These are phyloP conservation scores for Candida tallmaniae DNA, from an alignment of 805 yeast genomes.

Conservation along the genomic window DNA sequence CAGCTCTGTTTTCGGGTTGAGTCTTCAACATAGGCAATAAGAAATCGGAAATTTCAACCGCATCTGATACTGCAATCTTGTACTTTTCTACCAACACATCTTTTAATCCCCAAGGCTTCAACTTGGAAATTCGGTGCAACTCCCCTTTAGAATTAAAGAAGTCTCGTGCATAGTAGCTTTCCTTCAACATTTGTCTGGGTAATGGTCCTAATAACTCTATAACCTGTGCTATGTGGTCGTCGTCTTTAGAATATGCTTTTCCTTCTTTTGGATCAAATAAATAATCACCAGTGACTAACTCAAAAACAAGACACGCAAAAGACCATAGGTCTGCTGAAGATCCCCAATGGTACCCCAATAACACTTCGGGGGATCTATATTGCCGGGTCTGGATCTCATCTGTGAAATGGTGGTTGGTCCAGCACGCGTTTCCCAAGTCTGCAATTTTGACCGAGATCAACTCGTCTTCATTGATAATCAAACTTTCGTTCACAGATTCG, in stretches of 20 bases:
- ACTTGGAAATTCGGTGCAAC: constrained; percentile 69
- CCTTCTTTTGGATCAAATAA: constrained; percentile 86
- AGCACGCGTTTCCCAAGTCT: constrained; percentile 69
- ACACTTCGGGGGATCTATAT: constrained; percentile 61
- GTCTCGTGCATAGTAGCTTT: constrained; percentile 58
- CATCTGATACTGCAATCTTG: constrained; percentile 62
- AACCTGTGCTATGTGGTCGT: constrained; percentile 94
- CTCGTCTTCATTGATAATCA: constrained; percentile 40
- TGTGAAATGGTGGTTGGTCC: constrained; percentile 58
- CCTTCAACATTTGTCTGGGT: constrained; percentile 54
- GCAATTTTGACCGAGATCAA: constrained; percentile 64
- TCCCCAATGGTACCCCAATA: constrained; percentile 84
- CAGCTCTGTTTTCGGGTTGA: constrained; percentile 80
- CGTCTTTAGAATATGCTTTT: constrained; percentile 76
- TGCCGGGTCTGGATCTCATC: constrained; percentile 68
- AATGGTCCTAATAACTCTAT: constrained; percentile 74
- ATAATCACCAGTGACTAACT: constrained; percentile 90
- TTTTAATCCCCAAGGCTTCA: constrained; percentile 85
- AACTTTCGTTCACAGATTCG: constrained; percentile 11
- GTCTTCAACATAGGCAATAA: constrained; percentile 76
- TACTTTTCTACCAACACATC: constrained; percentile 85
- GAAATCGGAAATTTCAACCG: constrained; percentile 71
- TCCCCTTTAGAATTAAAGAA: constrained; percentile 67
- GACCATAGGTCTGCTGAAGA: constrained; percentile 95
- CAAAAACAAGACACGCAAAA: constrained; percentile 87